Evolutionary conservation across 345 rosid genomes (phyloP), one percentile per base, ranked within the genome.

Genomic region (Boechera stricta): DNA sequence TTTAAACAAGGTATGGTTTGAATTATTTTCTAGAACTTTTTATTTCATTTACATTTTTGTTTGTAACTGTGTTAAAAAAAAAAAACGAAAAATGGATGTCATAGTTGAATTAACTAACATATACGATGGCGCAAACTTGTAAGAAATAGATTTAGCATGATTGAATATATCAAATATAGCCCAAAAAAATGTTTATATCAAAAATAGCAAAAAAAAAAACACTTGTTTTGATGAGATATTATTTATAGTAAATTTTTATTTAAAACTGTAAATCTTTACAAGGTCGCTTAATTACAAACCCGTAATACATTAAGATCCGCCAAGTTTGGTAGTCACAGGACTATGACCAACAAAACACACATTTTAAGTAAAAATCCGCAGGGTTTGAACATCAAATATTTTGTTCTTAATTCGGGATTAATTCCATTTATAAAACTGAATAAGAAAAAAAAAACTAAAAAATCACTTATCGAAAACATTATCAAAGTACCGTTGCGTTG

Each of bases 401-500:
- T 21, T 11, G 1, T 71, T 47, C 58, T 36, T 48, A 71, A 72
- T 61, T 32, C 4, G 39, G 48, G 24, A 26, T 61, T 61, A 36
- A 26, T 61, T 41, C 35, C 53, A 55, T 26, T 38, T 7, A n/a
- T 38, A 15, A 26, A n/a, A 26, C 11, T 51, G 21, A 15, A 51
- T 29, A 36, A 18, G 48, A 2, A 5, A 31, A 58, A n/a, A n/a
- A 0, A 3, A 13, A 57, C 45, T 7, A 48, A 7, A 8, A 48
- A 39, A 4, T 11, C 29, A 69, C 15, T 33, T 66, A 69, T 61
- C 70, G 69, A 32, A 53, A 77, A 77, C 71, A 45, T 63, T 69
- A 70, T 77, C 75, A 54, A 44, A 28, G 49, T 15, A 39, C 48
- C 33, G 65, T 54, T 54, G 13, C 80, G 51, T 77, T 41, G 80